Percentiles rank a stretch among this genome's conserved stretches.
These are phyloP conservation scores for Phaeolepiota aurea DNA, from an alignment of 768 basidiomycete species.

Conservation along the genomic window DNA sequence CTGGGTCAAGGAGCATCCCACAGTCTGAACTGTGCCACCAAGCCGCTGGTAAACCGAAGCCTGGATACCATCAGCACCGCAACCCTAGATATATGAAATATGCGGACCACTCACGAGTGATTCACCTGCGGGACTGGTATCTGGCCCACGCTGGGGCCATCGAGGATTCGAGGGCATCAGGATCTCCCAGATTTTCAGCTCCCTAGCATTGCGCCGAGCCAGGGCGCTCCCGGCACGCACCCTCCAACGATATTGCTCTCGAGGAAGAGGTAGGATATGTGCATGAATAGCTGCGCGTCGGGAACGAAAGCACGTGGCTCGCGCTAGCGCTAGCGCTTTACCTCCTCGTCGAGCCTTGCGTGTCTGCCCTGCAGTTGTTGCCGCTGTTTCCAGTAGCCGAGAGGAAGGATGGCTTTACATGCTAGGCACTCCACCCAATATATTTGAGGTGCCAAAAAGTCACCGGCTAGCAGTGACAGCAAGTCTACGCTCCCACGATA, in stretches of 20 bases:
- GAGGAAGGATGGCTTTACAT: constrained; percentile 25
- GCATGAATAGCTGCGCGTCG: constrained; percentile 31
- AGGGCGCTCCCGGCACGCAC: constrained; percentile 19
- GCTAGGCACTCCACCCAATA: too few species aligned
- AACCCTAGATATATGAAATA: too few species aligned
- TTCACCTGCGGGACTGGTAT: too few species aligned
- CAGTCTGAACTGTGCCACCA: constrained; percentile 16
- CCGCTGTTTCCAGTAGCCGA: constrained; percentile 20
- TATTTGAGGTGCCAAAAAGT: too few species aligned
- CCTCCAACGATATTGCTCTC: constrained; percentile 28
- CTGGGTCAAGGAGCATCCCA: constrained; percentile 10
- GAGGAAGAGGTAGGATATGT: constrained; percentile 24
- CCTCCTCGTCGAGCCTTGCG: constrained; percentile 13
- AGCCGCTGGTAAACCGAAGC: constrained; percentile 1
- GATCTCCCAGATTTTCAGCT: constrained; percentile 1
- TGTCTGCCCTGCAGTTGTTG: constrained; percentile 17
- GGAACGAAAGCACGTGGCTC: constrained; percentile 11
- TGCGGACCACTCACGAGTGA: too few species aligned
- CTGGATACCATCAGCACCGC: too few species aligned
- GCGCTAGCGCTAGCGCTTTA: constrained; percentile 4
- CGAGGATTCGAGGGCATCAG: too few species aligned
- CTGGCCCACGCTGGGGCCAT: too few species aligned
- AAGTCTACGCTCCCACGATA: too few species aligned
- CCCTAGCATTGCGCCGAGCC: constrained; percentile 6
- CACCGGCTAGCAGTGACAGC: too few species aligned